phyloP scores from a whole-genome alignment of 257 asterid species.

The Leptodermis oblonga region DNA sequence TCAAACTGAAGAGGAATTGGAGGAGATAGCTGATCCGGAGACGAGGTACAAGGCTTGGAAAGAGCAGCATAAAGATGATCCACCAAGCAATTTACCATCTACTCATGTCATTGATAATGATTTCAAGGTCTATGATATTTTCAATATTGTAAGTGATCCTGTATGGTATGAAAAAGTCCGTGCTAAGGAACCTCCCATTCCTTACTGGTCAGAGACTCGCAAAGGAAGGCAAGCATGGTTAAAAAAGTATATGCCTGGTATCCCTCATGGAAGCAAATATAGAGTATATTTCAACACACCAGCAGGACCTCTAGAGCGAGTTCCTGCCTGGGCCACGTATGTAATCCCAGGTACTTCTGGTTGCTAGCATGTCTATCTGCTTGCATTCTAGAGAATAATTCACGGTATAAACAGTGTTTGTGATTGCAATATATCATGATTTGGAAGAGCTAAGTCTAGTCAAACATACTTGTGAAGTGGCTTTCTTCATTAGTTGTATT shows the following conservation, averaged over 20 bases:
- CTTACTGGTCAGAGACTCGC: conserved; percentile 92
- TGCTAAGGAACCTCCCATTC: conserved; percentile 77
- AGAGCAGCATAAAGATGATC: conserved; percentile 88
- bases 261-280: conserved; percentile 94
- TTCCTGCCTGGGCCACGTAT: conserved; percentile 98
- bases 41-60: conserved; percentile 88
- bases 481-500: neutral
- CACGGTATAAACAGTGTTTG: neutral
- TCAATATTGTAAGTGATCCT: conserved; percentile 58
- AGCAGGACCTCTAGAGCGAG: conserved; percentile 87
- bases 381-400: neutral
- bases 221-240: conserved; percentile 96
- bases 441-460: neutral
- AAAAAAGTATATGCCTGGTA: conserved; percentile 74
- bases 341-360: conserved; percentile 71
- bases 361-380: conserved; percentile 27
- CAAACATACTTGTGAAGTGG: neutral
- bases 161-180: conserved; percentile 64
- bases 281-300: conserved; percentile 90
- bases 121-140: conserved; percentile 45
- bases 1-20: conserved; percentile 90
- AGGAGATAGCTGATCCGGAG: conserved; percentile 77
- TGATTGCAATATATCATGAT: neutral
- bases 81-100: conserved; percentile 79
- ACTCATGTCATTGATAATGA: conserved; percentile 83